phyloP scores from a whole-genome alignment of 352 stramenopile species.

The Phytophthora fragariaefolia region DNA sequence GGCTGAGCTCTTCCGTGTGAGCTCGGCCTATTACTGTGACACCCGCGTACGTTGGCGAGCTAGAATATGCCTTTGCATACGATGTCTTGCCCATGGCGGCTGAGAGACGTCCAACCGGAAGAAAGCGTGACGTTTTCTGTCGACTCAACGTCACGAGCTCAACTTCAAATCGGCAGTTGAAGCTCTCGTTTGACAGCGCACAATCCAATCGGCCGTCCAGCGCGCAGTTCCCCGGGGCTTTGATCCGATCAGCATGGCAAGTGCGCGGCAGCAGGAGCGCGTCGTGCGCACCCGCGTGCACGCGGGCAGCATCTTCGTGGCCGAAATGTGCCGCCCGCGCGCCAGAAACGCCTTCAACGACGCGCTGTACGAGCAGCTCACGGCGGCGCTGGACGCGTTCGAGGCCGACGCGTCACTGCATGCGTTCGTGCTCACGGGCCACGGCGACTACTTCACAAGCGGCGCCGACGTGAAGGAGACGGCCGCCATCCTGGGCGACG shows the following conservation, averaged over 20 bases:
- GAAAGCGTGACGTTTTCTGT: too few relatives aligned
- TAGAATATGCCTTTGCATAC: too few relatives aligned
- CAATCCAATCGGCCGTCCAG: slow-evolving; percentile 9
- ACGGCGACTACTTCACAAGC: slow-evolving; percentile 92
- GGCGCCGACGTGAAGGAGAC: slow-evolving; percentile 80
- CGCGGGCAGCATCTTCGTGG: slow-evolving; percentile 69
- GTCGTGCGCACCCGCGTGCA: slow-evolving; percentile 56
- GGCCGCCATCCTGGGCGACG: slow-evolving; percentile 39
- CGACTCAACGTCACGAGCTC: slow-evolving; percentile 4
- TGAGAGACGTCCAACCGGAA: too few relatives aligned
- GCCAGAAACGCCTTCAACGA: slow-evolving; percentile 93
- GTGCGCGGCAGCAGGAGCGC: slow-evolving; percentile 12
- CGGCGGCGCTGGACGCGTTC: slow-evolving; percentile 69
- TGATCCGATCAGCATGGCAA: slow-evolving; percentile 3
- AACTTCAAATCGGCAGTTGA: slow-evolving; percentile 4
- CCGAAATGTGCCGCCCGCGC: slow-evolving; percentile 73
- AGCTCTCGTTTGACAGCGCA: slow-evolving; percentile 14
- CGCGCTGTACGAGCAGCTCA: slow-evolving; percentile 87
- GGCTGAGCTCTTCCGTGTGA: too few relatives aligned
- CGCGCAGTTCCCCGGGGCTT: not conserved
- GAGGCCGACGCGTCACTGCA: slow-evolving; percentile 71
- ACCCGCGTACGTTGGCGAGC: too few relatives aligned
- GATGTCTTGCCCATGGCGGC: too few relatives aligned
- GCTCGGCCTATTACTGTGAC: too few relatives aligned
- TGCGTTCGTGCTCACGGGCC: slow-evolving; percentile 89